A percentile compares a stretch with the other conserved stretches of the same genome.
Conservation (phyloP, 495 filamentous ascomycete species). For the Penicillium salamii region DNA sequence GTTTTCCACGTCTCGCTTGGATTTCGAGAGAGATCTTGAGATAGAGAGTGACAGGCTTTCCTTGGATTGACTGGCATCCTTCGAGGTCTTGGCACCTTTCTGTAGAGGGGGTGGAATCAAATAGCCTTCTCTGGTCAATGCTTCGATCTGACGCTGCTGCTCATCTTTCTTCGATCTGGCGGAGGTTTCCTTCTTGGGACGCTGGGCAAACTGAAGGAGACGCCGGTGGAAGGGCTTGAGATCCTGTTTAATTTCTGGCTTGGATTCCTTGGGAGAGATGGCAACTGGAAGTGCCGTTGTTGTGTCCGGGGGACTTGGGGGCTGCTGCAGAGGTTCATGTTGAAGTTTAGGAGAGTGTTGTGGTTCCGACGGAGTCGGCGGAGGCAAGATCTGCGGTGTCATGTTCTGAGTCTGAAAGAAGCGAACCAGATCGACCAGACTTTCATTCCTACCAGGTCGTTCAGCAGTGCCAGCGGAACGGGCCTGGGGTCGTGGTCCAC, state of each 20-base stretch:
- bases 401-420: slow-evolving; percentile 37
- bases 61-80: slow-evolving; percentile 10
- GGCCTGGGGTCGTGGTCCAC: slow-evolving; percentile 19
- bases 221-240: slow-evolving; percentile 42
- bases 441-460: slow-evolving; percentile 28
- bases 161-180: slow-evolving; percentile 29
- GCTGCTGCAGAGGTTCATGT: neutral
- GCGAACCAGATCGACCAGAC: slow-evolving; percentile 35
- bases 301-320: slow-evolving; percentile 13
- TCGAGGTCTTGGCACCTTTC: slow-evolving; percentile 10
- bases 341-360: neutral
- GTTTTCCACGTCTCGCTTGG: slow-evolving; percentile 38
- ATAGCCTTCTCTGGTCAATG: slow-evolving; percentile 38
- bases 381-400: slow-evolving; percentile 4
- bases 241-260: slow-evolving; percentile 6
- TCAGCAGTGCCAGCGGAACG: slow-evolving; percentile 26
- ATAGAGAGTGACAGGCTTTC: slow-evolving; percentile 11
- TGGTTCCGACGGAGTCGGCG: slow-evolving; percentile 1
- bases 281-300: slow-evolving; percentile 22
- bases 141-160: slow-evolving; percentile 30
- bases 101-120: slow-evolving; percentile 15
- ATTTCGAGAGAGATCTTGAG: slow-evolving; percentile 24
- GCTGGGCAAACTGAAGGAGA: slow-evolving; percentile 37
- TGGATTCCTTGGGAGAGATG: slow-evolving; percentile 8
- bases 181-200: slow-evolving; percentile 31